Evolutionary conservation across 1,284 basidiomycete genomes (phyloP).

Genomic region (Apiotrichum gamsii): DNA sequence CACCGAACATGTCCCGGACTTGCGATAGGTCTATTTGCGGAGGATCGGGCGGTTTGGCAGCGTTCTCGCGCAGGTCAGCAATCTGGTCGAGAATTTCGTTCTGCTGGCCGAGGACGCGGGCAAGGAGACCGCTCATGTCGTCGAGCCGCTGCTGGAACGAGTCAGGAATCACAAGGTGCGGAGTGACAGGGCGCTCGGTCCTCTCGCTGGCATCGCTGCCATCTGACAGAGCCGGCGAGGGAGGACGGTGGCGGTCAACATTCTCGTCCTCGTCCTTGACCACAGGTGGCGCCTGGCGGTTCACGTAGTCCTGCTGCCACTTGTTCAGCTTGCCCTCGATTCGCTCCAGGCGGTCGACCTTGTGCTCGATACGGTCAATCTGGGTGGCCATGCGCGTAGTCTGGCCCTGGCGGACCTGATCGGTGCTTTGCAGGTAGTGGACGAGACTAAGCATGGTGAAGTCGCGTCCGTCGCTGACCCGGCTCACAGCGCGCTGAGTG

Average conservation of each 20-base stretch:
- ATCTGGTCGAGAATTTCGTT: slow-evolving; percentile 31
- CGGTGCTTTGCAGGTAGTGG: slow-evolving; percentile 43
- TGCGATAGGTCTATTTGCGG: slow-evolving; percentile 18
- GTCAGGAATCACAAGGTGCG: slow-evolving; percentile 27
- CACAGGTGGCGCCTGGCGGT: slow-evolving; percentile 25
- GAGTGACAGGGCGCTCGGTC: slow-evolving; percentile 38
- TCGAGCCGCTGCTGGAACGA: slow-evolving; percentile 26
- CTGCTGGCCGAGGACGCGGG: slow-evolving; percentile 35
- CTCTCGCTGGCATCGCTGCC: slow-evolving; percentile 20
- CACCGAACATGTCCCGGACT: slow-evolving; percentile 37
- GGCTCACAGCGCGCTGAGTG: background rate
- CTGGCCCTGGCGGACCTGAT: slow-evolving; percentile 34
- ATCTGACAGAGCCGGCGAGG: background rate
- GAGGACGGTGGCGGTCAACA: background rate
- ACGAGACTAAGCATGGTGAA: slow-evolving; percentile 4
- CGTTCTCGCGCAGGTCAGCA: slow-evolving; percentile 11
- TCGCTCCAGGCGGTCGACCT: slow-evolving; percentile 18
- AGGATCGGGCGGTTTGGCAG: slow-evolving; percentile 11
- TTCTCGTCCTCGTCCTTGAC: slow-evolving; percentile 32
- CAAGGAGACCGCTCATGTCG: slow-evolving; percentile 35
- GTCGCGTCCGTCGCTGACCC: slow-evolving; percentile 1
- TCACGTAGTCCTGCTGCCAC: background rate
- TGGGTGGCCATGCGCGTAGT: slow-evolving; percentile 30
- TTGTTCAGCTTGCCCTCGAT: slow-evolving; percentile 6
- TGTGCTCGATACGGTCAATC: slow-evolving; percentile 43